phyloP scores from a whole-genome alignment of 805 yeast species.

The Blastobotrys parvus region DNA sequence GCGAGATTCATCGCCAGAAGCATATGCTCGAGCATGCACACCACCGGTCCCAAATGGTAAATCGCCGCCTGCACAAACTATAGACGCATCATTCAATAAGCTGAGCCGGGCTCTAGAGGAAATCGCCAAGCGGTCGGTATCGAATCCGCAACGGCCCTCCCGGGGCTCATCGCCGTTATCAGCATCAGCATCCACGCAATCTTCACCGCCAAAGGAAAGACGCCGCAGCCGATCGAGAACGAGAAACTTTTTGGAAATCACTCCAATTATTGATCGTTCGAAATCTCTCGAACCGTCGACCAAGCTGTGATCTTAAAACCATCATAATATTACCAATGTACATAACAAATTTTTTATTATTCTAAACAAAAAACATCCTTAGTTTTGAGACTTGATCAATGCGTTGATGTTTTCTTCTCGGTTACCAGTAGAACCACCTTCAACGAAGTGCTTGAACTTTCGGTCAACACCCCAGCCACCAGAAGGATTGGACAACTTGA shows the following conservation, averaged over 20 bases:
- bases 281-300: background rate
- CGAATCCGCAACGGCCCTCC: too few relatives aligned
- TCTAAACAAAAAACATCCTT: conserved; percentile 29
- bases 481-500: conserved; percentile 72
- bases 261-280: background rate
- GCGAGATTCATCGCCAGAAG: conserved; percentile 9
- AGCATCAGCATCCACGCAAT: too few relatives aligned
- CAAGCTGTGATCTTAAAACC: background rate
- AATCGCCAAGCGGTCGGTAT: conserved; percentile 11
- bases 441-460: conserved; percentile 78
- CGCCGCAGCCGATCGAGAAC: background rate
- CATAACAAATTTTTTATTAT: background rate
- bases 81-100: conserved; percentile 14
- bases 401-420: conserved; percentile 72
- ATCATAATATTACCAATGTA: background rate
- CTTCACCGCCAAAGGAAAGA: too few relatives aligned
- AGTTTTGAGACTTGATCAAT: conserved; percentile 66
- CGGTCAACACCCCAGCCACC: conserved; percentile 78
- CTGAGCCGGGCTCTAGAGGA: conserved; percentile 28
- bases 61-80: background rate
- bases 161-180: too few relatives aligned
- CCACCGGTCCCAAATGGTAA: too few relatives aligned
- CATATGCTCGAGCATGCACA: too few relatives aligned
- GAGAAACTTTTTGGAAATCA: too few relatives aligned
- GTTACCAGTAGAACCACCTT: conserved; percentile 82